Base-by-base conservation (phyloP, 2,329 filamentous ascomycete species). In the Colletotrichum endophyticum region DNA sequence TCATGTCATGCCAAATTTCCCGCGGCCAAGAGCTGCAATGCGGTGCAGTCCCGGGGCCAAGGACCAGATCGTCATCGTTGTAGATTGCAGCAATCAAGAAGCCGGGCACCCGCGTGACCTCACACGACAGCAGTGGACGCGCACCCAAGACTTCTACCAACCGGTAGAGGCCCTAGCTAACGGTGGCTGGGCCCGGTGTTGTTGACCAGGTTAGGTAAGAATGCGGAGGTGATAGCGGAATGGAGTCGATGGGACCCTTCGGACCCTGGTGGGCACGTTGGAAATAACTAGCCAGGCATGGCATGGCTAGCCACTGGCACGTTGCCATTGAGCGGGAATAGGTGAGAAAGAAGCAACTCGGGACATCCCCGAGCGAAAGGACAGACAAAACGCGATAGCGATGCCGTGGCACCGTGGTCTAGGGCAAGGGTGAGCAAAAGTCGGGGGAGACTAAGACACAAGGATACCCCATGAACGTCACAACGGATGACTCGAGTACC, bases 201-300 rank as follows among this genome's bases (percentile, higher is more conserved):
- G 70, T 69, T 76, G 73, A 63, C 73, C 73, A 34, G 22, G 73
- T 69, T 76, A 39, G 74, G 74, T 66, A 70, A 76, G 74, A 66
- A 73, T 66, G 70, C 64, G 74, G 74, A 76, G 70, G 70, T 64
- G 74, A 73, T 76, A 61, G 44, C 64, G 66, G 69, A 32, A 32
- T 30, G 59, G 69, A 32, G 56, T n/a, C 34, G 36, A 62, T 25
- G 69, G 59, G 34, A 66, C 27, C n/a, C 36, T 70, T 62, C 19
- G 28, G 13, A 53, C 44, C 57, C 27, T 53, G 36, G 27, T 70
- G 68, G 63, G 36, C 36, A 66, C 27, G 63, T 49, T 36, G 59
- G 44, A 15, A 27, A 49, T 32, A 32, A 32, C 19, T 8, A 49
- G 49, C 30, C 44, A 22, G 59, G 59, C 19, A 63, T 68, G 27